Percentiles rank a stretch among this genome's conserved stretches.
Evolutionary conservation across 2,329 filamentous ascomycete species (phyloP).

Genomic region (Orbilia blumenaviensis): DNA sequence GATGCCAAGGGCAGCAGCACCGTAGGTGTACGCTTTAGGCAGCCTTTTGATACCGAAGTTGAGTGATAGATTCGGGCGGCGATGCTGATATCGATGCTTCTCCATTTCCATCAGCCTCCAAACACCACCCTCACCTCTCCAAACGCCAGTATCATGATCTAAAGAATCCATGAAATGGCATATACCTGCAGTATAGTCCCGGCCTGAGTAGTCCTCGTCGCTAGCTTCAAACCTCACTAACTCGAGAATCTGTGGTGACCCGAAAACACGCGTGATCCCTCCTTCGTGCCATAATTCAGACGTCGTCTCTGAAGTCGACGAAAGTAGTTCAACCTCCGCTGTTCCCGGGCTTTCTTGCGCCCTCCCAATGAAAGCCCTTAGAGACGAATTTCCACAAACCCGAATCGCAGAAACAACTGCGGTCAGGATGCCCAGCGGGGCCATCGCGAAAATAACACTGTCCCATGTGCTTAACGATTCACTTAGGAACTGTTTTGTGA

Average conservation of each 20-base stretch:
- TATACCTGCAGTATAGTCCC: neutral
- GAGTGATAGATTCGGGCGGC: constrained; percentile 34
- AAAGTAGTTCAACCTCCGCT: constrained; percentile 58
- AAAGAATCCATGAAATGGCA: neutral
- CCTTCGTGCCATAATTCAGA: constrained; percentile 16
- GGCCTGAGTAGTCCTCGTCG: neutral
- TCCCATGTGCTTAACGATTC: constrained; percentile 54
- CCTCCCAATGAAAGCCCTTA: constrained; percentile 61
- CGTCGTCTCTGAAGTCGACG: constrained; percentile 54
- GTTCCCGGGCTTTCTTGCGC: constrained; percentile 57
- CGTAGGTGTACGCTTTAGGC: neutral
- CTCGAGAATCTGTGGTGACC: neutral
- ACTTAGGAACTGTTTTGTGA: constrained; percentile 60
- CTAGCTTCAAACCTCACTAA: neutral
- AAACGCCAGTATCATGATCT: too few relatives aligned
- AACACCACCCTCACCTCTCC: too few relatives aligned
- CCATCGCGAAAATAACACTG: constrained; percentile 52
- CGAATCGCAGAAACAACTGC: constrained; percentile 59
- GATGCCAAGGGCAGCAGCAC: constrained; percentile 38
- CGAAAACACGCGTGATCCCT: constrained; percentile 7
- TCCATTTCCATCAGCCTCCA: neutral
- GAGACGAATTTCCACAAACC: constrained; percentile 57
- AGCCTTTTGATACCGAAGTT: constrained; percentile 49
- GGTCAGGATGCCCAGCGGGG: constrained; percentile 60
- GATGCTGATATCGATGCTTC: neutral